A percentile compares a stretch with the other conserved stretches of the same genome.
phyloP scores from a whole-genome alignment of 2,329 filamentous ascomycete genomes.

The Botrytis paeoniae region DNA sequence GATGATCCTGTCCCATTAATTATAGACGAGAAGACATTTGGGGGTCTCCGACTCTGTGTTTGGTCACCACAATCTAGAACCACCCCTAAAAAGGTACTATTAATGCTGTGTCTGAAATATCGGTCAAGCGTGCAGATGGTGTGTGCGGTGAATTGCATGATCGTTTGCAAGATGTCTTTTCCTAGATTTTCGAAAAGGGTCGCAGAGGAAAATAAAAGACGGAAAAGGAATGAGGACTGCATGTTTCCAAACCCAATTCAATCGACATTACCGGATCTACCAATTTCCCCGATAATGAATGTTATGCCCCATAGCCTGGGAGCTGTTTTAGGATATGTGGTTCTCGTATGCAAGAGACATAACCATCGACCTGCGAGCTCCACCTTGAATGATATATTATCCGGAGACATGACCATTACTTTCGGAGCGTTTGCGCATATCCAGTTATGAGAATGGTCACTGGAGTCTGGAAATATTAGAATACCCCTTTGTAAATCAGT shows the following conservation, averaged over 20 bases:
- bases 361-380: neutral
- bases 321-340: conserved; percentile 3
- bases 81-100: neutral
- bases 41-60: neutral
- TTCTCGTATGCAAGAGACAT: conserved; percentile 6
- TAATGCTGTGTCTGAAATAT: neutral
- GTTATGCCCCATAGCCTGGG: neutral
- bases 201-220: neutral
- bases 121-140: neutral
- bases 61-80: neutral
- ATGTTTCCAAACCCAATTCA: neutral
- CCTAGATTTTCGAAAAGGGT: neutral
- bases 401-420: neutral
- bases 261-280: neutral
- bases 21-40: neutral
- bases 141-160: neutral
- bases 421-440: neutral
- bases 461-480: neutral
- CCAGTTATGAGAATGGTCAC: neutral
- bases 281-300: conserved; percentile 2
- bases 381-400: neutral
- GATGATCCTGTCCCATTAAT: neutral
- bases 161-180: neutral
- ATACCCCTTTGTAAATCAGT: neutral
- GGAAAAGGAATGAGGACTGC: neutral